Base-by-base conservation (phyloP, 2,329 filamentous ascomycete species). In the Aspergillus carbonarius region DNA sequence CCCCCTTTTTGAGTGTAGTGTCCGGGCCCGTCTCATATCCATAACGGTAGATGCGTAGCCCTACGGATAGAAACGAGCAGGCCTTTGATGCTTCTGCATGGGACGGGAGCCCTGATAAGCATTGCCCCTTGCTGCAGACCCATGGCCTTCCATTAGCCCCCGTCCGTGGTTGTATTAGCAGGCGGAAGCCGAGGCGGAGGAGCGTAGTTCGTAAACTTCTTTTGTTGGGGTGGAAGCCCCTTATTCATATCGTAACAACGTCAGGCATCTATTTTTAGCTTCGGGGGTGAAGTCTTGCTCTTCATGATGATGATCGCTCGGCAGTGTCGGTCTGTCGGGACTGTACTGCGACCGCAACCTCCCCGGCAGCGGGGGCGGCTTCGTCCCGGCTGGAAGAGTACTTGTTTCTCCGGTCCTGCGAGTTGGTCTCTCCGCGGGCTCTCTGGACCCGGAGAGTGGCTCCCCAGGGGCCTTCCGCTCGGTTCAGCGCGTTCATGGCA, bases 401-500 rank as follows among this genome's bases (percentile, higher is more conserved):
- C 51, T 63, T 64, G 54, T 58, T 63, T 51, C 59, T 60, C 46
- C 67, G 63, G 30, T 74, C 70, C 20, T 70, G 62, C 1, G 69
- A 63, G 62, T 69, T 73, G 53, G 70, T 70, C 60, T 75, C 71
- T 30, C 76, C 77, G 15, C 74, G 68, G 20, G 78, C 78, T 58
- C 70, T 72, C 59, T 74, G 73, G 47, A 80, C 75, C 7, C 73
- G 70, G 40, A 79, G 61, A 10, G 66, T 68, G 34, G 68, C 67
- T 20, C 76, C 76, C 76, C 76, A 79, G 5, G 75, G 73, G 3
- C 75, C 74, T 49, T 72, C 67, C 50, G 69, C 65, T 3, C 77
- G 76, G 44, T 76, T 73, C 44, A 85, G 60, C 1, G 73, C 73
- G 7, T 76, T 67, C 58, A 84, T 77, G 20, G 85, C 86, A 9